Evolutionary conservation across 2,329 filamentous ascomycete species (phyloP).

Genomic region (Fonsecaea multimorphosa): DNA sequence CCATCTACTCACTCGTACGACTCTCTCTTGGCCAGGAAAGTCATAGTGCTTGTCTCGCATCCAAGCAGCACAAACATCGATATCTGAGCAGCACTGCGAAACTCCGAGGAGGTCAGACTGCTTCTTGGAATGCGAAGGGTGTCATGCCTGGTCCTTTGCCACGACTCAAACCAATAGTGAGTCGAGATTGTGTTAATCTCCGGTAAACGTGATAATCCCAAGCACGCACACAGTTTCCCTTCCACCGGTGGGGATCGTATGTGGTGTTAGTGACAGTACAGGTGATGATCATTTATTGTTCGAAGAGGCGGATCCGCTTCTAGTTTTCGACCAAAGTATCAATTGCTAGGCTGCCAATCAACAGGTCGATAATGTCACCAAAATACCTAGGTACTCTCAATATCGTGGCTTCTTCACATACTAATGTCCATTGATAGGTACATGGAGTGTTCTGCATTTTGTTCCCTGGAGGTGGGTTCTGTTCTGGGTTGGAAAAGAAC

Average conservation of each 20-base stretch:
- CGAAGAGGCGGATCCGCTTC: neutral
- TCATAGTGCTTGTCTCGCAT: neutral
- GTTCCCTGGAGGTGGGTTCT: neutral
- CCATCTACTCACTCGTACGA: neutral
- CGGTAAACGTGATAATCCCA: neutral
- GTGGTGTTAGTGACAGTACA: neutral
- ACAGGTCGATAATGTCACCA: neutral
- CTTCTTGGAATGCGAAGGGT: neutral
- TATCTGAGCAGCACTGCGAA: neutral
- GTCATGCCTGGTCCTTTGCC: neutral
- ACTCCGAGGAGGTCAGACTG: constrained; percentile 1
- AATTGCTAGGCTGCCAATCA: neutral
- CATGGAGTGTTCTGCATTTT: neutral
- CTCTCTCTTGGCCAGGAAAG: neutral
- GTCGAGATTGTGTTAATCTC: neutral
- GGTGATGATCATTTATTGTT: neutral
- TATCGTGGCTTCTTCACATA: too few species aligned
- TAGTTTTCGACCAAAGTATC: neutral
- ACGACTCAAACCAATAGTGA: neutral
- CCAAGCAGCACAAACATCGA: neutral
- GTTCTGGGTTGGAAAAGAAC: neutral
- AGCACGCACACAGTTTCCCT: neutral
- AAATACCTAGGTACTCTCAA: too few species aligned
- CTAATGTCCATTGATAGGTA: too few species aligned
- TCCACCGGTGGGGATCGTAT: neutral